phyloP scores from a whole-genome alignment of 1,139 yeast genomes.

The Candida sp. region DNA sequence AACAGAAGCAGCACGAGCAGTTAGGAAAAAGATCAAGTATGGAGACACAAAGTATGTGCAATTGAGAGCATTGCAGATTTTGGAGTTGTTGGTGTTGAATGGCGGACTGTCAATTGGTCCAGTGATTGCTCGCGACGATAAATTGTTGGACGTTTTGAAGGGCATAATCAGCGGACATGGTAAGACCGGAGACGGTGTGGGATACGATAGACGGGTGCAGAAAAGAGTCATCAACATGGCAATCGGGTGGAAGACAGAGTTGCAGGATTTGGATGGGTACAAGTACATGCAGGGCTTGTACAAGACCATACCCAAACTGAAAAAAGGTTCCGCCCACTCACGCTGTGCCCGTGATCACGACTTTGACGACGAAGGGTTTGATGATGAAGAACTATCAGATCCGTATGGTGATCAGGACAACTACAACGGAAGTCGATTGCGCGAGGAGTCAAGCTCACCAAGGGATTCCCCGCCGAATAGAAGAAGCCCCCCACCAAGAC shows the following conservation, averaged over 20 bases:
- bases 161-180: slow-evolving; percentile 45
- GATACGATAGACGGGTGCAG: slow-evolving; percentile 49
- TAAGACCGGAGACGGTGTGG: slow-evolving; percentile 39
- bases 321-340: slow-evolving; percentile 3
- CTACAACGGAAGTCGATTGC: slow-evolving; percentile 11
- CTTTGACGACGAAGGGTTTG: slow-evolving; percentile 20
- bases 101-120: slow-evolving; percentile 58
- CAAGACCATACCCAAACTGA: slow-evolving; percentile 31
- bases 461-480: slow-evolving; percentile 12
- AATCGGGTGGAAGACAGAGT: slow-evolving; percentile 67
- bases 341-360: slow-evolving; percentile 3
- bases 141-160: slow-evolving; percentile 68
- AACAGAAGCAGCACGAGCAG: slow-evolving; percentile 87
- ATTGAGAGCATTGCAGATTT: slow-evolving; percentile 64
- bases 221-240: slow-evolving; percentile 53
- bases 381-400: slow-evolving; percentile 11
- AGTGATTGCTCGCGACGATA: slow-evolving; percentile 69
- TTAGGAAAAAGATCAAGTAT: slow-evolving; percentile 86
- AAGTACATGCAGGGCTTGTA: slow-evolving; percentile 54
- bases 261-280: slow-evolving; percentile 54
- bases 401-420: slow-evolving; percentile 32
- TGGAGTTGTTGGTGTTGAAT: slow-evolving; percentile 80
- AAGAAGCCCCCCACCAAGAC: slow-evolving; percentile 31
- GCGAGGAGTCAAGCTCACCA: slow-evolving; percentile 22
- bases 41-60: slow-evolving; percentile 66